Percentiles rank a stretch among this genome's conserved stretches.
phyloP scores from a whole-genome alignment of 2,329 filamentous ascomycete species.

The Setomelanomma holmii region DNA sequence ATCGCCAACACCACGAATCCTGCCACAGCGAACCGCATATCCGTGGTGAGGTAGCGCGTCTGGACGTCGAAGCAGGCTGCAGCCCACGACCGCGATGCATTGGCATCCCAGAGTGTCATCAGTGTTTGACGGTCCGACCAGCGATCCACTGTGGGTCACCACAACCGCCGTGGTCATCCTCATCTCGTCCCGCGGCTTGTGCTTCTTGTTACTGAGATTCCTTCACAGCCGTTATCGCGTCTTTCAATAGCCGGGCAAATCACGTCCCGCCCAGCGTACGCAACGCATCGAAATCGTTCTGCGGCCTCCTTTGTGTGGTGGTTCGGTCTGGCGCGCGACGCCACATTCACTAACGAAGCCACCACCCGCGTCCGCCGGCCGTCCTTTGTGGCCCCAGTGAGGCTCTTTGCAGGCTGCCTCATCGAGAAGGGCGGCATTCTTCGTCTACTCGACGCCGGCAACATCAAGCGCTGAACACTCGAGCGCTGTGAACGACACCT shows the following conservation, averaged over 20 bases:
- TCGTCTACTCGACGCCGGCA: no score
- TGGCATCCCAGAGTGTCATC: constrained; percentile 3
- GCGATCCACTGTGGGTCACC: constrained; percentile 2
- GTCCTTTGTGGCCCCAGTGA: neutral
- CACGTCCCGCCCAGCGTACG: neutral
- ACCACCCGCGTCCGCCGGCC: neutral
- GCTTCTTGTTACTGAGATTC: constrained; percentile 6
- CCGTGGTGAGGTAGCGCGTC: no score
- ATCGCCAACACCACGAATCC: neutral
- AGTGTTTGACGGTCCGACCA: constrained; percentile 7
- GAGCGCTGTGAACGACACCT: neutral
- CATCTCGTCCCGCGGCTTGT: constrained; percentile 10
- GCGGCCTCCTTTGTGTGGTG: neutral
- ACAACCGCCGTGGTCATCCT: no score
- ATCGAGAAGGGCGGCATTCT: no score
- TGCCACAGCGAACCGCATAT: no score
- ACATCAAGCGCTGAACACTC: neutral
- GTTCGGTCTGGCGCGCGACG: neutral
- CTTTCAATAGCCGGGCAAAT: constrained; percentile 1
- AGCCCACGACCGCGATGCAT: neutral
- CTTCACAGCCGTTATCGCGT: constrained; percentile 3
- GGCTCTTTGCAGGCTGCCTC: no score
- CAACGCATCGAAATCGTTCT: constrained; percentile 1
- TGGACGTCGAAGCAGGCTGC: neutral
- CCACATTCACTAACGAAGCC: neutral